phyloP scores from a whole-genome alignment of 768 basidiomycete species.

The Lactarius hatsudake region DNA sequence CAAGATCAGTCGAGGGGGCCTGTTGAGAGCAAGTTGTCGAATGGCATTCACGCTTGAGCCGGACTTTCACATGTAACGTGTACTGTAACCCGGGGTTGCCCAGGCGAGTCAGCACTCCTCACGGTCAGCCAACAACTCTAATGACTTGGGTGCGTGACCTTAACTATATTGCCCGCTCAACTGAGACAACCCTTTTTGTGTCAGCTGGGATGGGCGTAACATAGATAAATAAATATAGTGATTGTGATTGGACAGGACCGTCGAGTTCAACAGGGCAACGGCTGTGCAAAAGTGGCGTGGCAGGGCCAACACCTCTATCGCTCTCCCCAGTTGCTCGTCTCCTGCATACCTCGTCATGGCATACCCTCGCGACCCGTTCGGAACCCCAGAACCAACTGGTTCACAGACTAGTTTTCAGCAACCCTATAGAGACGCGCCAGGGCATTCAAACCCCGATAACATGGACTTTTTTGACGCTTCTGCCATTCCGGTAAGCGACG shows the following conservation, averaged over 20 bases:
- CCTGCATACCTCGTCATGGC: not conserved
- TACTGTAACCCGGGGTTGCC: no score
- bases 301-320: not conserved
- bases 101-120: not conserved
- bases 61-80: not conserved
- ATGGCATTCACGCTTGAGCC: not conserved
- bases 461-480: conserved; percentile 14
- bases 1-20: no score
- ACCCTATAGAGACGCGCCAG: not conserved
- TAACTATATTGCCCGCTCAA: not conserved
- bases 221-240: not conserved
- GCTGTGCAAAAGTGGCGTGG: not conserved
- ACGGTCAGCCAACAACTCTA: no score
- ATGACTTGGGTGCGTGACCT: no score
- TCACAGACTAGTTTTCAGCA: not conserved
- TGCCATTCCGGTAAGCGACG: conserved; percentile 13
- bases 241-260: not conserved
- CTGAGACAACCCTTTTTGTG: not conserved
- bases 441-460: not conserved
- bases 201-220: not conserved
- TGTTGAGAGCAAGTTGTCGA: no score
- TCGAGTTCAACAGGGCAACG: not conserved
- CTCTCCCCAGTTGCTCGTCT: not conserved
- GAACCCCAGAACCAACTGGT: conserved; percentile 11
- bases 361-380: conserved; percentile 15